These are phyloP conservation scores for Pythium biforme DNA, from an alignment of 352 stramenopile genomes.

Conservation along the genomic window DNA sequence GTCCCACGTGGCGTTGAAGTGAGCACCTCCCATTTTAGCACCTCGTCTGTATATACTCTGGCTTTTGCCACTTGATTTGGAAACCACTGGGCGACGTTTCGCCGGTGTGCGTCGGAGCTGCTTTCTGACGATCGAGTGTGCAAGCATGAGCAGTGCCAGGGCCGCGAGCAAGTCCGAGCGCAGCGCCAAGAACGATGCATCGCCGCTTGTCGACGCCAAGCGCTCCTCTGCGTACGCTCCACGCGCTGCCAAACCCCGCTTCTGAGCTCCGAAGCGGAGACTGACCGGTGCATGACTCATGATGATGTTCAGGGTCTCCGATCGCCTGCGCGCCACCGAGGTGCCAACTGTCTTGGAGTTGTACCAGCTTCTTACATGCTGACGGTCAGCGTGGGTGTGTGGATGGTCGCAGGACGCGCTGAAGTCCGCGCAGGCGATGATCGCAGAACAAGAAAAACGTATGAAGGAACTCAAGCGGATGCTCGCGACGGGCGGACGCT, in stretches of 20 bases:
- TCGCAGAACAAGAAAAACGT: constrained; percentile 57
- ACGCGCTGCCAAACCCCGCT: background rate
- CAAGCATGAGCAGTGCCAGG: background rate
- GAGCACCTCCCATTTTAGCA: too few species aligned
- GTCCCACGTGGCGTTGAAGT: too few species aligned
- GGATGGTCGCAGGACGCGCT: constrained; percentile 42
- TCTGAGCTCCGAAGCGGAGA: too few species aligned
- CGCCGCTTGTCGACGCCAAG: background rate
- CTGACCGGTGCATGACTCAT: background rate
- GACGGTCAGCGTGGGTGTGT: background rate
- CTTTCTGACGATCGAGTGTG: background rate
- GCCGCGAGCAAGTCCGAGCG: background rate
- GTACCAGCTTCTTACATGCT: background rate
- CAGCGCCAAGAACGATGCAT: background rate
- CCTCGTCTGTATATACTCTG: too few species aligned
- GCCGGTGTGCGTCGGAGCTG: background rate
- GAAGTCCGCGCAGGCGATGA: constrained; percentile 48
- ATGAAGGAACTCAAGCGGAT: constrained; percentile 58
- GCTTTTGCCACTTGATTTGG: too few species aligned
- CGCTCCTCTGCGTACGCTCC: constrained; percentile 2
- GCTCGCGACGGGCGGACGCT: constrained; percentile 42
- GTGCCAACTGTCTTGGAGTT: constrained; percentile 19
- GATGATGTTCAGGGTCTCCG: constrained; percentile 32
- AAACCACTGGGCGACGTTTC: background rate
- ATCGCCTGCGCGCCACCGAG: constrained; percentile 54